Percentiles rank a stretch among this genome's conserved stretches.
These are phyloP conservation scores for Brassica cretica DNA, from an alignment of 345 rosid genomes.

Conservation along the genomic window DNA sequence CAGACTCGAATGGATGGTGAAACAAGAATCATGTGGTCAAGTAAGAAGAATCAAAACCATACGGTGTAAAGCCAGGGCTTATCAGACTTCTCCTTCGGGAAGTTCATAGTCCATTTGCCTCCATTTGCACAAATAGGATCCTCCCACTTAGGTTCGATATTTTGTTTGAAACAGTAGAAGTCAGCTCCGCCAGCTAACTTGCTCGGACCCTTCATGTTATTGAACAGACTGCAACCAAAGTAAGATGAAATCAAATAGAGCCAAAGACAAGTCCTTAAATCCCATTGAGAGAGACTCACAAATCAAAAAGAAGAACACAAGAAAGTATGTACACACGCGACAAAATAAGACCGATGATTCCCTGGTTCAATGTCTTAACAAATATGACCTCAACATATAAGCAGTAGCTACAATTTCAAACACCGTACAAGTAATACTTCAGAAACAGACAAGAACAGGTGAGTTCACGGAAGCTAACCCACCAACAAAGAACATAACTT, in stretches of 20 bases:
- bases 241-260: neutral
- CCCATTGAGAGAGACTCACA: neutral
- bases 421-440: neutral
- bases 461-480: too few relatives aligned
- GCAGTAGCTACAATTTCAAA: neutral
- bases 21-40: neutral
- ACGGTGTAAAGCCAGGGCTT: constrained; percentile 79
- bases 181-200: constrained; percentile 64
- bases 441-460: neutral
- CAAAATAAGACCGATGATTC: neutral
- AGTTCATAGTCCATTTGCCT: constrained; percentile 82
- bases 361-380: neutral
- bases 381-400: too few relatives aligned
- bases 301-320: neutral
- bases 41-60: constrained; percentile 11
- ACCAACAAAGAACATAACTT: neutral
- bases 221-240: constrained; percentile 63
- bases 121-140: constrained; percentile 95
- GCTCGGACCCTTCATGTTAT: constrained; percentile 72
- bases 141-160: constrained; percentile 95
- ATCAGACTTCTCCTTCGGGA: constrained; percentile 61
- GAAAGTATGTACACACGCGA: neutral
- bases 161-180: constrained; percentile 84
- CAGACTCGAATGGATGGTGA: neutral
- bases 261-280: neutral